phyloP scores from a whole-genome alignment of 768 basidiomycete genomes.

The Amanita rubescens region DNA sequence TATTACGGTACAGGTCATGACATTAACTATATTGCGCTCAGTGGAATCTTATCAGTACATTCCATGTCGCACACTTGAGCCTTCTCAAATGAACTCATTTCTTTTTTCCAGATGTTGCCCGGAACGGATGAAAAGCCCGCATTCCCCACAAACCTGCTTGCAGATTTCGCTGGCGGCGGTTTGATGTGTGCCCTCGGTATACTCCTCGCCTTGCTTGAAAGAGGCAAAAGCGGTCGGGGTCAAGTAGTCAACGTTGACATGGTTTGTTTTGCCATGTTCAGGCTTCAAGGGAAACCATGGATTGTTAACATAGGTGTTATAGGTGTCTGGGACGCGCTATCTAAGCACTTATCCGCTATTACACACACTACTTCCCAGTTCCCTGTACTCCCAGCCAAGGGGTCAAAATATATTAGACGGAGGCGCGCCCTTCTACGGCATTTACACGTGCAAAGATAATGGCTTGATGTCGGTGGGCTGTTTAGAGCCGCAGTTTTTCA shows the following conservation, averaged over 20 bases:
- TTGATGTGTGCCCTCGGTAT: constrained; percentile 65
- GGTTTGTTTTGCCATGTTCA: constrained; percentile 34
- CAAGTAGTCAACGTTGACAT: constrained; percentile 74
- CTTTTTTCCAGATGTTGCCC: constrained; percentile 52
- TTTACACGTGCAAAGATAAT: constrained; percentile 68
- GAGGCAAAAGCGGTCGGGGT: constrained; percentile 55
- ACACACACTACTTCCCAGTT: constrained; percentile 27
- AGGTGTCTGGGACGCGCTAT: constrained; percentile 80
- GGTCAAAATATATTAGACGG: constrained; percentile 65
- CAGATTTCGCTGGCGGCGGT: constrained; percentile 81
- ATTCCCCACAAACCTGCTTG: constrained; percentile 71
- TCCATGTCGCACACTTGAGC: constrained; percentile 18
- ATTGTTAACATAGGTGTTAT: background rate
- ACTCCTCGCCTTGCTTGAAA: constrained; percentile 66
- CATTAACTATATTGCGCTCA: constrained; percentile 77
- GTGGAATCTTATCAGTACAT: constrained; percentile 31
- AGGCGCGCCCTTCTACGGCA: constrained; percentile 69
- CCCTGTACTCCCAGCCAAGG: constrained; percentile 34
- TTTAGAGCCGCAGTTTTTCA: constrained; percentile 67
- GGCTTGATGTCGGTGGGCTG: constrained; percentile 74
- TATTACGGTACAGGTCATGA: constrained; percentile 53
- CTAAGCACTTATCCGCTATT: constrained; percentile 66
- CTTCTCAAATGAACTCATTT: constrained; percentile 38
- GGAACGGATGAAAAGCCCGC: constrained; percentile 53
- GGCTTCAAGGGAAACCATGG: background rate